A percentile compares a stretch with the other conserved stretches of the same genome.
Evolutionary conservation across 768 basidiomycete species (phyloP).

Genomic region (Suillus sp.): DNA sequence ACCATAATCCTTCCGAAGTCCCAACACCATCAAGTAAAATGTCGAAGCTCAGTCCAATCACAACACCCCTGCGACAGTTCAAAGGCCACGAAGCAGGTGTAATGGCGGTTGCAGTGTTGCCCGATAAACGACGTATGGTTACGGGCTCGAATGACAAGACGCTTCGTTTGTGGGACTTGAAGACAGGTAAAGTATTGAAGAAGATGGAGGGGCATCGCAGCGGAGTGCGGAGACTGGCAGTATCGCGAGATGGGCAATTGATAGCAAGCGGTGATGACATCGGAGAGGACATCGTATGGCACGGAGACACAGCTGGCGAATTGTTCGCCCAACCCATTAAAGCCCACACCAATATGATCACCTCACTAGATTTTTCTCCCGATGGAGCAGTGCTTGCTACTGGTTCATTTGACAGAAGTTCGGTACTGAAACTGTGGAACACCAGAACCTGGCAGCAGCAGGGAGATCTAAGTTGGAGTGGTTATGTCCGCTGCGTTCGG

Average conservation of each 20-base stretch:
- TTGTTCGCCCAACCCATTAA: background rate
- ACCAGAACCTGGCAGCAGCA: too few species aligned
- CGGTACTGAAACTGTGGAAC: too few species aligned
- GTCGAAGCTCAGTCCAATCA: background rate
- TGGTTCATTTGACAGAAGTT: too few species aligned
- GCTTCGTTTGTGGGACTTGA: background rate
- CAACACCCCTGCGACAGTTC: background rate
- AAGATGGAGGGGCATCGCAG: background rate
- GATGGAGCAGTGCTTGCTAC: too few species aligned
- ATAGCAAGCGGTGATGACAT: background rate
- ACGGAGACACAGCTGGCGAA: too few species aligned
- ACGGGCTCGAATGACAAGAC: background rate
- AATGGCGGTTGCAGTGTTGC: background rate
- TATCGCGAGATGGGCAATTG: background rate
- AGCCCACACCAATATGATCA: background rate
- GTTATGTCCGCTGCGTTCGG: too few species aligned
- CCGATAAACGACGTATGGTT: background rate
- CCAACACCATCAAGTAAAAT: background rate
- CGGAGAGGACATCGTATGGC: too few species aligned
- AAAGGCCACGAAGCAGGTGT: background rate
- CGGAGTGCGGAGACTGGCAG: fast-evolving
- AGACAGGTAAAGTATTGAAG: background rate
- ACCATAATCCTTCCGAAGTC: background rate
- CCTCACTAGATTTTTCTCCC: too few species aligned
- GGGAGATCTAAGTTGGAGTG: too few species aligned